Percentiles rank a stretch among this genome's conserved stretches.
Conservation (phyloP, 75 land plant species). For the Gnetum montanum region DNA sequence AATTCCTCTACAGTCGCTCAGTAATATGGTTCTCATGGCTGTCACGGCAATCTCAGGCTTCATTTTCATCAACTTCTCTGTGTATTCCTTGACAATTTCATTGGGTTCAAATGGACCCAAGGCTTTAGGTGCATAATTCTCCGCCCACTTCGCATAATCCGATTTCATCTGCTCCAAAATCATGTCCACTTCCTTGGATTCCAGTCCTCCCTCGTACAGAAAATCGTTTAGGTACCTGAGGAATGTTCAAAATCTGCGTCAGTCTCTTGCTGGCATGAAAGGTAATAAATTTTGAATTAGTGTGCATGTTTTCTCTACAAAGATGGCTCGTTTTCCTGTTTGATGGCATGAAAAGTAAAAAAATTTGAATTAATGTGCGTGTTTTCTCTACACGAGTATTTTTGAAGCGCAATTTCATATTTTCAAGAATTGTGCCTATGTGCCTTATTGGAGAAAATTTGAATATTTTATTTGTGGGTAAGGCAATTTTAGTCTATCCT, state of each 20-base stretch:
- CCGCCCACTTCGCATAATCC: constrained; percentile 81
- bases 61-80: constrained; percentile 68
- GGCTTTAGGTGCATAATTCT: constrained; percentile 72
- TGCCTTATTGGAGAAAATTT: no score
- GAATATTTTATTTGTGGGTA: no score
- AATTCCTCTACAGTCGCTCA: constrained; percentile 46
- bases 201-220: constrained; percentile 58
- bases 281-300: no score
- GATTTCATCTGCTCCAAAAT: constrained; percentile 63
- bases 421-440: no score
- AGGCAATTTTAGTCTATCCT: no score
- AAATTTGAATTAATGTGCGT: no score
- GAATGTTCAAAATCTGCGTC: not conserved
- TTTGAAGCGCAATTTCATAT: no score
- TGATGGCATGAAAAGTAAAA: no score
- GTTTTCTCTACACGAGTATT: no score
- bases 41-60: constrained; percentile 77
- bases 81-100: constrained; percentile 75
- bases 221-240: constrained; percentile 53
- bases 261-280: not conserved
- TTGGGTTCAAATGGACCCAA: constrained; percentile 75
- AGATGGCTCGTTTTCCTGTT: no score
- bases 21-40: constrained; percentile 55
- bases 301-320: no score
- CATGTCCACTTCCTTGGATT: constrained; percentile 59